Conservation (phyloP, 108 stramenopile genomes). For the Chaetoceros tenuissimus region DNA sequence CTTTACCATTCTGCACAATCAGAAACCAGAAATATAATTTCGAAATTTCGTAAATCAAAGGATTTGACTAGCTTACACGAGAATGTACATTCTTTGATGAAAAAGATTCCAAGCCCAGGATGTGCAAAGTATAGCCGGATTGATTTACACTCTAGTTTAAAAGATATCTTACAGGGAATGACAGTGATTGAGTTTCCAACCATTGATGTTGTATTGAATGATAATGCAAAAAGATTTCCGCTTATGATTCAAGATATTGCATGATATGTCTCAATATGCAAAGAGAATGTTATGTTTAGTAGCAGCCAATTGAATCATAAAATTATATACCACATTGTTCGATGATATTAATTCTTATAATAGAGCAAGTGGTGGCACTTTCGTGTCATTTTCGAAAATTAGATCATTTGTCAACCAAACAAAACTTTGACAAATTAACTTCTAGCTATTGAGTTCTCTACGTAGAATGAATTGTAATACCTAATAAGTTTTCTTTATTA, state of each 20-base stretch:
- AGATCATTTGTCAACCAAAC: too few relatives aligned
- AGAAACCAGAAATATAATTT: slow-evolving; percentile 16
- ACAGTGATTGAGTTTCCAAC: slow-evolving; percentile 68
- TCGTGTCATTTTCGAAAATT: too few relatives aligned
- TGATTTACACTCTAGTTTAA: slow-evolving; percentile 22
- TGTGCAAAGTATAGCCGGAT: slow-evolving; percentile 43
- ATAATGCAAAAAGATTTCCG: background rate
- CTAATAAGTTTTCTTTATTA: too few relatives aligned
- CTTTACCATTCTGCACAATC: slow-evolving; percentile 23
- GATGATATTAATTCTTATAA: too few relatives aligned
- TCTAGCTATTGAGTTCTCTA: too few relatives aligned
- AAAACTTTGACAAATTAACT: too few relatives aligned
- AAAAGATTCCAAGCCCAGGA: slow-evolving; percentile 46
- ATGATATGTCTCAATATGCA: too few relatives aligned
- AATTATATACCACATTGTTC: too few relatives aligned
- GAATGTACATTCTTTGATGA: slow-evolving; percentile 22
- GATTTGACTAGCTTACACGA: slow-evolving; percentile 4
- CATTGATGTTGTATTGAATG: slow-evolving; percentile 27
- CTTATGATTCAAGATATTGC: background rate
- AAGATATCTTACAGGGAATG: slow-evolving; percentile 32
- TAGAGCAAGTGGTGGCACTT: too few relatives aligned
- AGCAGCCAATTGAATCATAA: too few relatives aligned
- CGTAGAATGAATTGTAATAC: too few relatives aligned
- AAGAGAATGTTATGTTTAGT: too few relatives aligned
- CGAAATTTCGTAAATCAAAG: slow-evolving; percentile 16